These are phyloP conservation scores for Lasiosphaeria miniovina DNA, from an alignment of 495 filamentous ascomycete species.

Conservation along the genomic window DNA sequence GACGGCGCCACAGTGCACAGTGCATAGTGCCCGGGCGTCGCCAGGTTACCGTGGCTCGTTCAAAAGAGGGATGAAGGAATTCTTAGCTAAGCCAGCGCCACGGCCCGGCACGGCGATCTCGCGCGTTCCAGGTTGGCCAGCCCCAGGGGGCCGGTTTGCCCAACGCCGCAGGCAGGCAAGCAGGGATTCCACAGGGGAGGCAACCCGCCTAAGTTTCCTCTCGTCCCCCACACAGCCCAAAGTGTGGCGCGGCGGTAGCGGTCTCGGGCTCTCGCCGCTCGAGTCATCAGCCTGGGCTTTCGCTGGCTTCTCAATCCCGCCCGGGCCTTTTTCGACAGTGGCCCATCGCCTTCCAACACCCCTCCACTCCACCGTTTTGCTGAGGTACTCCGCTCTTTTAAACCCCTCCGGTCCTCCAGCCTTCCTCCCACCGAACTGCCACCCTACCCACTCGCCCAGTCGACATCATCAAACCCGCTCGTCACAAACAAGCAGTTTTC, in stretches of 20 bases:
- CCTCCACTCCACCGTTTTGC: constrained; percentile 1
- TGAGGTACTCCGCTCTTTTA: constrained; percentile 4
- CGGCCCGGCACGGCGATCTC: constrained; percentile 7
- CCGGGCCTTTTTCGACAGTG: constrained; percentile 26
- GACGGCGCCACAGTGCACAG: neutral
- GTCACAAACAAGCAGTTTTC: neutral
- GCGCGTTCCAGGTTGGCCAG: no score
- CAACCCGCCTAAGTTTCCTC: neutral
- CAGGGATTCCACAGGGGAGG: neutral
- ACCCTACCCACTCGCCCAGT: neutral
- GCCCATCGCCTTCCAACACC: constrained; percentile 29
- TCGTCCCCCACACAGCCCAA: constrained; percentile 19
- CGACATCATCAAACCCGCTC: neutral
- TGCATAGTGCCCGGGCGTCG: neutral
- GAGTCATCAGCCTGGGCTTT: constrained; percentile 21
- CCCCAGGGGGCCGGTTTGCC: neutral
- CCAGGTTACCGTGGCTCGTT: neutral
- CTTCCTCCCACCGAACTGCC: neutral
- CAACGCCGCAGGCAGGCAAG: neutral
- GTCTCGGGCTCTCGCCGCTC: constrained; percentile 24
- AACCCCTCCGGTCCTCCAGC: neutral
- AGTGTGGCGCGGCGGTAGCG: constrained; percentile 22
- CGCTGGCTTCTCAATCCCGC: neutral
- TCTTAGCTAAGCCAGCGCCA: constrained; percentile 3
- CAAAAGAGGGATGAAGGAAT: no score